Evolutionary conservation across 2,329 filamentous ascomycete species (phyloP).

Genomic region (Paraconiothyrium sp.): DNA sequence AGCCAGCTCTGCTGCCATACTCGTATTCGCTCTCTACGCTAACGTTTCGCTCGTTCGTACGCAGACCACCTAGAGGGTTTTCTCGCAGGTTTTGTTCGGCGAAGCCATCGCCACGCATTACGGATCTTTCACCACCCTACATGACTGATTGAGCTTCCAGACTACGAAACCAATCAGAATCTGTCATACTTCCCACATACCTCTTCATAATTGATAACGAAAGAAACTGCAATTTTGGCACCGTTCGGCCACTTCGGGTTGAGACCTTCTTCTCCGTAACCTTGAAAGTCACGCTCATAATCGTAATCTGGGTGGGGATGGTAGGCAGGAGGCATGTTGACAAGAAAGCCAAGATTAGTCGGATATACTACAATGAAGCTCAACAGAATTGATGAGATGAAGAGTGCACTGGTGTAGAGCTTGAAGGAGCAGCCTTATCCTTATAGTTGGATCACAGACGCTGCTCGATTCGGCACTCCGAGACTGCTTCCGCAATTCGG

Average conservation of each 20-base stretch:
- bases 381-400: neutral
- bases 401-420: neutral
- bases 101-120: conserved; percentile 45
- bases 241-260: conserved; percentile 48
- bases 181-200: neutral
- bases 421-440: neutral
- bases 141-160: neutral
- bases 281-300: conserved; percentile 52
- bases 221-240: conserved; percentile 50
- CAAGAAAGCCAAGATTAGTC: neutral
- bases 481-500: neutral
- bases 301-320: conserved; percentile 37
- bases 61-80: conserved; percentile 45
- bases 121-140: conserved; percentile 44
- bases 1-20: conserved; percentile 60
- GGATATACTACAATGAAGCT: neutral
- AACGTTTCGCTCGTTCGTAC: conserved; percentile 55
- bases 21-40: conserved; percentile 63
- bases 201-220: conserved; percentile 53
- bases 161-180: neutral
- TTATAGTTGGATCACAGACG: neutral
- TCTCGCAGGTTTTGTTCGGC: conserved; percentile 47
- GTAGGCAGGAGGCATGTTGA: conserved; percentile 38
- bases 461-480: neutral
- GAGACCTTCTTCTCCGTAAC: conserved; percentile 54